phyloP scores from a whole-genome alignment of 805 yeast species.

The Starmerella tilneyi region DNA sequence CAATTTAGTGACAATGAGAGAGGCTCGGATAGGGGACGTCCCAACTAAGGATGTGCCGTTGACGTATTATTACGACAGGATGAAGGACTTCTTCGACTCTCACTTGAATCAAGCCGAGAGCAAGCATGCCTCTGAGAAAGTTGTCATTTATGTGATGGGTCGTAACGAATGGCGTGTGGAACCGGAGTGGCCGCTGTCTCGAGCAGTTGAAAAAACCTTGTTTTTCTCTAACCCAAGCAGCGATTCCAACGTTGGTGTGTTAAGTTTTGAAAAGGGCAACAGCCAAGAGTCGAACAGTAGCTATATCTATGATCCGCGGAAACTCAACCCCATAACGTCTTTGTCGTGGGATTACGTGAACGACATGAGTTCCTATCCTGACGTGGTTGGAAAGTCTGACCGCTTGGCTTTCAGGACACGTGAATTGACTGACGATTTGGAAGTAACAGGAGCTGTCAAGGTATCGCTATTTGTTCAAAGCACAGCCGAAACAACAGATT shows the following conservation, averaged over 20 bases:
- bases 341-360: background rate
- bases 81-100: background rate
- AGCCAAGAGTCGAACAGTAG: background rate
- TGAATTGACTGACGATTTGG: background rate
- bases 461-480: background rate
- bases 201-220: background rate
- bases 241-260: background rate
- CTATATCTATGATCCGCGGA: background rate
- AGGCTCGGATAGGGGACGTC: background rate
- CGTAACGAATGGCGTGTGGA: background rate
- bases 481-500: background rate
- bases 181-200: background rate
- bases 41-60: background rate
- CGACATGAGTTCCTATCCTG: background rate
- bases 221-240: background rate
- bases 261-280: background rate
- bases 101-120: background rate
- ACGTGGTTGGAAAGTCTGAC: background rate
- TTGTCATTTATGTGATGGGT: background rate
- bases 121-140: background rate
- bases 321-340: background rate
- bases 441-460: background rate
- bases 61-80: background rate
- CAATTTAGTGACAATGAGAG: background rate
- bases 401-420: background rate